Percentiles rank a stretch among this genome's conserved stretches.
phyloP scores from a whole-genome alignment of 352 stramenopile genomes.

The Plasmopara muralis region DNA sequence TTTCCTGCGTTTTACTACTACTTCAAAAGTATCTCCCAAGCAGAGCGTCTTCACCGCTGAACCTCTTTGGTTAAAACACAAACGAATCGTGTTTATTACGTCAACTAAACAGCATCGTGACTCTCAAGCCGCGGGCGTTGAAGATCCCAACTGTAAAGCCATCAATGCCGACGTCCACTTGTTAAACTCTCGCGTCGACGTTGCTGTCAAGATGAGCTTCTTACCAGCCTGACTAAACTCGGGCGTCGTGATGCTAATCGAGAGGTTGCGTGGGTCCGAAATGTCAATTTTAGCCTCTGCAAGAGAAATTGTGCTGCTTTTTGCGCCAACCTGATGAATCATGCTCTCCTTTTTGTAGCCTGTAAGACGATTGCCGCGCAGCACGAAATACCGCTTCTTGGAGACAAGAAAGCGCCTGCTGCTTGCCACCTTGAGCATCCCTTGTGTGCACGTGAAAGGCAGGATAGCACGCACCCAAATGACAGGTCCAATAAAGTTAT shows the following conservation, averaged over 20 bases:
- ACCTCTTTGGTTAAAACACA: background rate
- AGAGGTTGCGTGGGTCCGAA: conserved; percentile 51
- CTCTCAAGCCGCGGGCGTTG: conserved; percentile 38
- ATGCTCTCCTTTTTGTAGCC: conserved; percentile 75
- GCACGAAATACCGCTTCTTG: conserved; percentile 83
- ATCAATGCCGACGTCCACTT: conserved; percentile 75
- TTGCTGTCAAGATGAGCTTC: conserved; percentile 73
- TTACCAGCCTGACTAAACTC: conserved; percentile 66
- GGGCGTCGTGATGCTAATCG: conserved; percentile 73
- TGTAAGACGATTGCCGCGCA: conserved; percentile 51
- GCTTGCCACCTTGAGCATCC: conserved; percentile 71
- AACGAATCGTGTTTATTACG: conserved; percentile 3
- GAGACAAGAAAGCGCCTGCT: conserved; percentile 72
- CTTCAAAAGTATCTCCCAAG: background rate
- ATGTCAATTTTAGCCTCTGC: conserved; percentile 60
- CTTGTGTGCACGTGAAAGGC: conserved; percentile 81
- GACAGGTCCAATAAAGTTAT: conserved; percentile 79
- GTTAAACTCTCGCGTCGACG: conserved; percentile 75
- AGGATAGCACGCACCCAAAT: conserved; percentile 84
- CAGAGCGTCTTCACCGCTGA: background rate
- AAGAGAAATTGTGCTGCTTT: conserved; percentile 65
- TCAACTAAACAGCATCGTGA: conserved; percentile 4
- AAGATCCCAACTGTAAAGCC: conserved; percentile 27
- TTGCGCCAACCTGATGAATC: conserved; percentile 63
- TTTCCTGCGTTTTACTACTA: conserved; percentile 21